Evolutionary conservation across 345 rosid species (phyloP).

Genomic region (Mercurialis annua): DNA sequence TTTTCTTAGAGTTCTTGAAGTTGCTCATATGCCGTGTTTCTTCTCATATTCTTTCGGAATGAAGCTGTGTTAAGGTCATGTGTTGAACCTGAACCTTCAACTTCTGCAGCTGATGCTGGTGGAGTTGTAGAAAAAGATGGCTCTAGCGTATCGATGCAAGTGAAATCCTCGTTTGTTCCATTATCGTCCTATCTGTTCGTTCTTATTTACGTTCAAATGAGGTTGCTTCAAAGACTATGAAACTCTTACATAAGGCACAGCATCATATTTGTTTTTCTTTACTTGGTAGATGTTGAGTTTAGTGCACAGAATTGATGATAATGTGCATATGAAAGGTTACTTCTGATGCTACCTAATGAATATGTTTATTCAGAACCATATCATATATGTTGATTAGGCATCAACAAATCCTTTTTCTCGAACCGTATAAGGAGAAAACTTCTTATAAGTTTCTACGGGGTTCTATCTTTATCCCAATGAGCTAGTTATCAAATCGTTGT

Average conservation of each 20-base stretch:
- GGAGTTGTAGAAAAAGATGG: constrained; percentile 8
- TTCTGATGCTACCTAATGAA: no score
- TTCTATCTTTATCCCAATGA: no score
- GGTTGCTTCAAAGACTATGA: not conserved
- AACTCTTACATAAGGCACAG: not conserved
- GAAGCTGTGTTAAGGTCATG: constrained; percentile 30
- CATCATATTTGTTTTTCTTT: no score
- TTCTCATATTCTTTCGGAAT: constrained; percentile 15
- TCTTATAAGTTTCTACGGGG: no score
- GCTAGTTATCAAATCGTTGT: no score
- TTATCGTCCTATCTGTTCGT: not conserved
- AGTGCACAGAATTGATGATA: no score
- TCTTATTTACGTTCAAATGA: not conserved
- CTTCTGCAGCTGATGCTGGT: constrained; percentile 1
- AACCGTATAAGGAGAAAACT: no score
- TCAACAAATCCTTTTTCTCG: no score
- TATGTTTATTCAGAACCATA: no score
- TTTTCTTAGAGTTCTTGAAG: not conserved
- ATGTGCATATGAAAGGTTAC: no score
- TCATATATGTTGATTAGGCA: no score
- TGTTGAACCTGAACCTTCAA: constrained; percentile 18
- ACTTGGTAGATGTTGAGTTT: not conserved
- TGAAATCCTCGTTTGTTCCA: not conserved
- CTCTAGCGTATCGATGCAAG: not conserved
- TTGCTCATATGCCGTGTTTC: not conserved